phyloP scores from a whole-genome alignment of 2,329 filamentous ascomycete species.

The Cladosporium sp. region DNA sequence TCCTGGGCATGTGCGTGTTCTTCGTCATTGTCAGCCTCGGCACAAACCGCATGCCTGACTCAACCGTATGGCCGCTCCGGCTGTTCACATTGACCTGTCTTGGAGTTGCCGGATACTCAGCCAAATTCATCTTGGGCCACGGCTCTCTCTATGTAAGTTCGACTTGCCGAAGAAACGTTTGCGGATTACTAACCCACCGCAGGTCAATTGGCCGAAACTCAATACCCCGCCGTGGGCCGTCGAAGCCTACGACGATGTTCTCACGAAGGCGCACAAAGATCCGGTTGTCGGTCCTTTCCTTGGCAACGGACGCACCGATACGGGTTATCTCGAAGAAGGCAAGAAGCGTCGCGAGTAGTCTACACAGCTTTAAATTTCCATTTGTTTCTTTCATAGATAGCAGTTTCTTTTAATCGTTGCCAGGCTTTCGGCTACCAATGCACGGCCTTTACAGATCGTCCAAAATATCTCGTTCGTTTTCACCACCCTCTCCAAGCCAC shows the following conservation, averaged over 20 bases:
- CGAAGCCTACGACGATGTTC: conserved; percentile 83
- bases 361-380: neutral
- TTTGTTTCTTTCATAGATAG: conserved; percentile 6
- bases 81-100: conserved; percentile 77
- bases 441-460: no score
- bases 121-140: conserved; percentile 72
- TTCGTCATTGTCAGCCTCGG: conserved; percentile 70
- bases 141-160: conserved; percentile 91
- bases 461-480: neutral
- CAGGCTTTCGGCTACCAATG: no score
- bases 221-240: conserved; percentile 80
- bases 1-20: conserved; percentile 79
- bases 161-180: conserved; percentile 7
- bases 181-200: conserved; percentile 17
- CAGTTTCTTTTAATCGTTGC: conserved; percentile 1
- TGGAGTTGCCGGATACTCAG: conserved; percentile 61
- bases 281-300: conserved; percentile 72
- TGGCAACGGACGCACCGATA: conserved; percentile 65
- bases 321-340: conserved; percentile 83
- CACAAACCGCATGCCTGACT: conserved; percentile 64
- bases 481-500: conserved; percentile 4
- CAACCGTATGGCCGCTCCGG: conserved; percentile 72
- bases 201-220: conserved; percentile 98
- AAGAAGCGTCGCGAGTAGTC: conserved; percentile 90
- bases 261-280: conserved; percentile 75